Conservation (phyloP, 805 yeast genomes). For the Metschnikowia noctiluminum region DNA sequence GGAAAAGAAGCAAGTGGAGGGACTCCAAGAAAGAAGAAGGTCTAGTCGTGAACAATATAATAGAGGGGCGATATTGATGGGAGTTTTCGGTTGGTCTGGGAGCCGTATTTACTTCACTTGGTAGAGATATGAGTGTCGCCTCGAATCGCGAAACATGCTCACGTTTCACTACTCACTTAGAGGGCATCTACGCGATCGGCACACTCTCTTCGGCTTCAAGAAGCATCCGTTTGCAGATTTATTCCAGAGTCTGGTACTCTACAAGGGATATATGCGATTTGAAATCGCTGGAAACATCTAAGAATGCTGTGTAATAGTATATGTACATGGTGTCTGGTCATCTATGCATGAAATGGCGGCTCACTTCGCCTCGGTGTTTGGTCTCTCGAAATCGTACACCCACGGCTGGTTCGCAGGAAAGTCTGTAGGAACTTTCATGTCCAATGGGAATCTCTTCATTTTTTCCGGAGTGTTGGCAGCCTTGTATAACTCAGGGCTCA, state of each 20-base stretch:
- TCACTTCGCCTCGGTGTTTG: not conserved
- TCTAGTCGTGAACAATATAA: not conserved
- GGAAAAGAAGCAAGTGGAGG: constrained; percentile 9
- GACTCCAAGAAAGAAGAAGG: constrained; percentile 18
- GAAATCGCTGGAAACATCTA: no score
- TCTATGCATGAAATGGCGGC: not conserved
- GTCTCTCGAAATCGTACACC: constrained; percentile 48
- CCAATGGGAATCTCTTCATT: constrained; percentile 71
- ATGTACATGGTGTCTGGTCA: constrained; percentile 6
- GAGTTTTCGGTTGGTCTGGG: no score
- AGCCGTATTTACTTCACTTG: no score
- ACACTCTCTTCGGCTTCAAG: no score
- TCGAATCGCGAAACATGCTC: no score
- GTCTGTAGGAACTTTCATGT: constrained; percentile 83
- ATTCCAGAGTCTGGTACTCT: no score
- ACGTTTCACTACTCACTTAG: no score
- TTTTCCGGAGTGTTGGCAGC: constrained; percentile 57
- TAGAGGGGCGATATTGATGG: not conserved
- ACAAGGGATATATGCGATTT: no score
- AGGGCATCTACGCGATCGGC: no score
- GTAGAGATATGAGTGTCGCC: no score
- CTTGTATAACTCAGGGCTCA: constrained; percentile 54
- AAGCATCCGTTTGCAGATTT: no score
- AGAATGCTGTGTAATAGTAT: constrained; percentile 7
- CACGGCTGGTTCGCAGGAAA: constrained; percentile 81